Percentiles rank a stretch among this genome's conserved stretches.
Evolutionary conservation across 2,329 filamentous ascomycete species (phyloP).

Genomic region (Clonostachys solani): DNA sequence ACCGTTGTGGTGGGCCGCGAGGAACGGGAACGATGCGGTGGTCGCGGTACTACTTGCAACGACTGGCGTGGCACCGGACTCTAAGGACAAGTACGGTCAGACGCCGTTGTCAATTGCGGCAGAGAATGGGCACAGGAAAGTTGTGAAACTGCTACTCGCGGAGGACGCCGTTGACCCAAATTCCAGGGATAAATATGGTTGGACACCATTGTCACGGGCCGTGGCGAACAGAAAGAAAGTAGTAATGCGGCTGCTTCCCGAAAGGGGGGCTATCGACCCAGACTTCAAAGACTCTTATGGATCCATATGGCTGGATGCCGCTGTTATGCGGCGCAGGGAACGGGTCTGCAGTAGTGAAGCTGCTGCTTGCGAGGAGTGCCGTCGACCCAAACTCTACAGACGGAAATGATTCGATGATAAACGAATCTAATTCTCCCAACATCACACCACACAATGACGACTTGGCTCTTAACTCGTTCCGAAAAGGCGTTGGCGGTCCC

Average conservation of each 20-base stretch:
- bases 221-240: not conserved
- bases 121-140: not conserved
- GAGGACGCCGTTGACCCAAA: not conserved
- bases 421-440: no score
- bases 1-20: not conserved
- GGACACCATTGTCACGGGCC: not conserved
- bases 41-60: not conserved
- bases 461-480: no score
- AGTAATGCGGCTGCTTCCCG: not conserved
- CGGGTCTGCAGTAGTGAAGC: not conserved
- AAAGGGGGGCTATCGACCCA: not conserved
- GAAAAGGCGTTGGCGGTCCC: no score
- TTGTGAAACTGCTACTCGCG: not conserved
- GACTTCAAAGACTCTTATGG: not conserved
- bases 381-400: no score
- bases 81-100: not conserved
- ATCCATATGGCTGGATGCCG: not conserved
- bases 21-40: not conserved
- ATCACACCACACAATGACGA: no score
- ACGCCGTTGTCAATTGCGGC: not conserved
- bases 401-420: no score
- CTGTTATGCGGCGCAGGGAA: not conserved
- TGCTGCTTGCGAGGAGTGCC: no score
- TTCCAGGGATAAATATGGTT: not conserved
- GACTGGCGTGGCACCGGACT: not conserved